Evolutionary conservation across 169 alveolate genomes (phyloP), one percentile per base, ranked within the genome.

Genomic region (Eimeria tenella): DNA sequence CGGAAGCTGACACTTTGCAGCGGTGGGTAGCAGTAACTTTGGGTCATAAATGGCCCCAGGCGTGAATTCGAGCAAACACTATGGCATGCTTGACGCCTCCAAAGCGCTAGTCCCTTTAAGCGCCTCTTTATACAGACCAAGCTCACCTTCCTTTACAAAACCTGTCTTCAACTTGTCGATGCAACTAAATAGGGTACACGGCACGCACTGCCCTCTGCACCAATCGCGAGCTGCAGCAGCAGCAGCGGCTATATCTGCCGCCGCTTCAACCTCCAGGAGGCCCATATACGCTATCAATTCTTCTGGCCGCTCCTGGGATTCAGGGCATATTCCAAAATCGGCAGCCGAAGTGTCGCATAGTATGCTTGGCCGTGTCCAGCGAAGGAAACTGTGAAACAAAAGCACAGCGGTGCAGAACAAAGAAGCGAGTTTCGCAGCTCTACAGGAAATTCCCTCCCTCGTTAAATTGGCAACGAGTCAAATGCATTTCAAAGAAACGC

Each of bases 221-320:
- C 77, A 42, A 11, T 6, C 70, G 52, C 91, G 81, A 17, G 63
- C 81, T 42, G 91, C 91, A 1, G 62, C 70, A 25, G 91, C 91
- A 62, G 91, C 79, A 60, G 91, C 91, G 23, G 91, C 91, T 25
- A 84, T 58, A n/a, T 84, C 91, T 62, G 91, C 91, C 13, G 91
- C 91, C 52, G 63, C 91, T 15, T 84, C 91, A 42, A 84, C 91
- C 63, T 84, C 91, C 79, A 84, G 50, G 52, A 84, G 91, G 63
- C 91, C 91, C 91, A 84, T 84, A 9, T 84, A 15, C 21, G 79
- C 91, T 21, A 84, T 49, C 53, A 84, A 63, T 42, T 60, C 91
- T 15, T 84, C 91, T 60, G 91, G 91, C 79, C 9, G 55, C 19
- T 49, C 31, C 81, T 58, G 91, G 79, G 91, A 31, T 10, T 31